A percentile compares a stretch with the other conserved stretches of the same genome.
phyloP scores from a whole-genome alignment of 225 moss, liverwort and hornwort species.

The Ulota crispa region DNA sequence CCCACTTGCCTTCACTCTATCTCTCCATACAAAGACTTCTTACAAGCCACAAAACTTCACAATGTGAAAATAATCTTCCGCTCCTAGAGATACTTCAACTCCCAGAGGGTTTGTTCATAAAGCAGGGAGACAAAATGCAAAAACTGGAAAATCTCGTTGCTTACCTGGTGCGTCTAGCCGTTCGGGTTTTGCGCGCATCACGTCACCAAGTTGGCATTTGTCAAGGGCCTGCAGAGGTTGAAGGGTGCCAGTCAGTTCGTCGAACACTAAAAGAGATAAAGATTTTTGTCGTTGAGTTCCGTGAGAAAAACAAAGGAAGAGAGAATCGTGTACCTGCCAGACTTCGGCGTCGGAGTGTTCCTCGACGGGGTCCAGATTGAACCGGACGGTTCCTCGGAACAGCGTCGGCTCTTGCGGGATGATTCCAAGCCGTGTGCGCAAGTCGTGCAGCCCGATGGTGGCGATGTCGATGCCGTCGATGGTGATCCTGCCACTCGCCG shows the following conservation, averaged over 20 bases:
- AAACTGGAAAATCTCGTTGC: background rate
- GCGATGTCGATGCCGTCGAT: conserved; percentile 57
- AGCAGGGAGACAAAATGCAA: too few species aligned
- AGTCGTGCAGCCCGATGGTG: conserved; percentile 57
- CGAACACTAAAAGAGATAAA: background rate
- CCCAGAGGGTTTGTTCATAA: too few species aligned
- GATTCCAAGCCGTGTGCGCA: conserved; percentile 54
- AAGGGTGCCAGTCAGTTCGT: background rate
- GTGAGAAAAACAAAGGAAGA: background rate
- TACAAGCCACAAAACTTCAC: background rate
- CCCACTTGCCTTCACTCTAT: background rate
- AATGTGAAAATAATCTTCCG: too few species aligned
- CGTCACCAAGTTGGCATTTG: conserved; percentile 59
- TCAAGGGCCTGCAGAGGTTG: conserved; percentile 51
- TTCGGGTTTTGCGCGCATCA: conserved; percentile 46
- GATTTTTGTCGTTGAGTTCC: too few species aligned
- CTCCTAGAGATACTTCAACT: background rate
- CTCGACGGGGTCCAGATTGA: conserved; percentile 60
- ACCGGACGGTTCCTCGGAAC: conserved; percentile 58
- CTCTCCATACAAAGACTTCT: background rate
- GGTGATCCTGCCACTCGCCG: conserved; percentile 36
- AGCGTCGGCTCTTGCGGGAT: conserved; percentile 69
- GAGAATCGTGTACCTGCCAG: conserved; percentile 43
- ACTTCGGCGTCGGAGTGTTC: conserved; percentile 46
- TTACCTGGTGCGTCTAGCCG: conserved; percentile 48